Conservation (phyloP, 1,284 basidiomycete species). For the Coniferiporia sulphurascens region DNA sequence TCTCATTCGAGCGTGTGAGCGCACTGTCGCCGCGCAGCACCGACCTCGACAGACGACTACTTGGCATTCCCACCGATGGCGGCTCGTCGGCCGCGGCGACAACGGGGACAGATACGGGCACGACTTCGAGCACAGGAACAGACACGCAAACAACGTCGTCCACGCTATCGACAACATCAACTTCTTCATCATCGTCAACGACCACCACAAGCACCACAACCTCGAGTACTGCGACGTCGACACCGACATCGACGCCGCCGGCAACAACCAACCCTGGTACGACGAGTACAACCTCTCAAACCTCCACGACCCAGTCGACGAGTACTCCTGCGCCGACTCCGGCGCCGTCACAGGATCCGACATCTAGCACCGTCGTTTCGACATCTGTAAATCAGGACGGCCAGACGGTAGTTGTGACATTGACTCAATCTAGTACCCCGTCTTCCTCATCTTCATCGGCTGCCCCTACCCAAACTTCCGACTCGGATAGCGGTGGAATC, state of each 20-base stretch:
- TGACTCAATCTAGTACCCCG: slow-evolving; percentile 21
- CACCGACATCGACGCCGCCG: slow-evolving; percentile 9
- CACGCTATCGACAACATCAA: slow-evolving; percentile 17
- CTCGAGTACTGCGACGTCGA: slow-evolving; percentile 15
- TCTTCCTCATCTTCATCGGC: slow-evolving; percentile 16
- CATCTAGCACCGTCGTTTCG: slow-evolving; percentile 18
- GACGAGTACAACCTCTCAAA: slow-evolving; percentile 7
- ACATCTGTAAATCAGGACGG: slow-evolving; percentile 23
- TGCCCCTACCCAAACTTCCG: slow-evolving; percentile 8
- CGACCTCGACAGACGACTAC: neutral
- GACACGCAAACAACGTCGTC: slow-evolving; percentile 15
- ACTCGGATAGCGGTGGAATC: slow-evolving; percentile 30
- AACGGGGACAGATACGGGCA: neutral
- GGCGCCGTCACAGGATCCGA: slow-evolving; percentile 2
- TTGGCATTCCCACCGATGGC: neutral
- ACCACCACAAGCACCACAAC: slow-evolving; percentile 15
- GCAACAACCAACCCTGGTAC: slow-evolving; percentile 18
- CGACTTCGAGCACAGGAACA: neutral
- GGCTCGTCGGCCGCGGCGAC: neutral
- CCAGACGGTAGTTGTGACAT: slow-evolving; percentile 15
- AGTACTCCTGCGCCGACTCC: neutral
- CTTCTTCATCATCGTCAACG: slow-evolving; percentile 18
- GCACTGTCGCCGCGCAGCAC: neutral
- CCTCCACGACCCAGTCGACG: neutral
- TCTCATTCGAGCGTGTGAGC: neutral